Conservation (phyloP, 78 protist genomes). For the Capsaspora owczarzaki region DNA sequence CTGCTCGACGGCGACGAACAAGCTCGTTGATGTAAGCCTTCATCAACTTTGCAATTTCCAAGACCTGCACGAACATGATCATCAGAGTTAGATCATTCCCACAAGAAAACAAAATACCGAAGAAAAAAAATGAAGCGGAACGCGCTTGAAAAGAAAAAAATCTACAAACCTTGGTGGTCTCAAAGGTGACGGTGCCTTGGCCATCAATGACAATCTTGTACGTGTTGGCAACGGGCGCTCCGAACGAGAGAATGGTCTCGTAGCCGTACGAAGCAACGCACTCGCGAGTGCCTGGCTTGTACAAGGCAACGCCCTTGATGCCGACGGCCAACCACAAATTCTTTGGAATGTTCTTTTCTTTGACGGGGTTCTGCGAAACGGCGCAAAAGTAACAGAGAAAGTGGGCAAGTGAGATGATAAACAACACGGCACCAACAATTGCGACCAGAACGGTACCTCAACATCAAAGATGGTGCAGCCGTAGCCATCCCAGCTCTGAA, state of each 20-base stretch:
- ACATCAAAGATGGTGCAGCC: background rate
- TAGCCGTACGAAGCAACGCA: background rate
- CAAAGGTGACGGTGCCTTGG: background rate
- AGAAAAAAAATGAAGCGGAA: too few species aligned
- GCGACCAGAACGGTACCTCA: background rate
- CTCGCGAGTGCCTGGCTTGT: background rate
- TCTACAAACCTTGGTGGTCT: background rate
- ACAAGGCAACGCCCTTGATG: background rate
- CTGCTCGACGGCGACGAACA: background rate
- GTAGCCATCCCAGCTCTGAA: background rate
- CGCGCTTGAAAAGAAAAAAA: background rate
- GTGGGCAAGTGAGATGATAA: background rate
- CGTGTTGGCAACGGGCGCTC: background rate
- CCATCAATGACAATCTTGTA: background rate
- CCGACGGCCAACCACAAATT: background rate
- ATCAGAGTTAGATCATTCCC: too few species aligned
- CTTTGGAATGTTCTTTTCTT: background rate
- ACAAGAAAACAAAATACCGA: too few species aligned
- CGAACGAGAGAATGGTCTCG: background rate
- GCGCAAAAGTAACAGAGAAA: background rate
- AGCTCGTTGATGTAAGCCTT: constrained; percentile 1
- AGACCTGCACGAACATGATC: background rate
- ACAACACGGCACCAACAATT: background rate
- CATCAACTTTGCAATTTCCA: constrained; percentile 8
- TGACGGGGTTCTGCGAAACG: too few species aligned